Evolutionary conservation across 2,329 filamentous ascomycete species (phyloP).

Genomic region (Fusarium sp.): DNA sequence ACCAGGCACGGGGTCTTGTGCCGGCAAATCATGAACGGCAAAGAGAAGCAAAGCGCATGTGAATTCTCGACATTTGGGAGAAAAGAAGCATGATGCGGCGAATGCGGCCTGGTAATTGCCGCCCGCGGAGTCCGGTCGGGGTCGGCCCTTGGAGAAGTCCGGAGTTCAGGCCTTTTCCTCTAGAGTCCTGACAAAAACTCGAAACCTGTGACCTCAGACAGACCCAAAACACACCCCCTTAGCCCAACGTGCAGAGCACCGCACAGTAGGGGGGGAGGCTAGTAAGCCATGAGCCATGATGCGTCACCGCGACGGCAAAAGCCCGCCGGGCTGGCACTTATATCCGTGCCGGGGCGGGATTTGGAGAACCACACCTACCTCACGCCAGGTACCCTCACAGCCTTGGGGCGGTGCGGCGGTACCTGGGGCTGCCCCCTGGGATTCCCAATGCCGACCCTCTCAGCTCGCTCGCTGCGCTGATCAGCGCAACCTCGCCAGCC

Average conservation of each 20-base stretch:
- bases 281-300: constrained; percentile 8
- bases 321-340: constrained; percentile 21
- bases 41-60: not conserved
- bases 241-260: not conserved
- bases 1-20: constrained; percentile 24
- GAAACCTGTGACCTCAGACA: constrained; percentile 13
- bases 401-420: not conserved
- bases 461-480: constrained; percentile 5
- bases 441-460: constrained; percentile 18
- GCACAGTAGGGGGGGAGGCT: not conserved
- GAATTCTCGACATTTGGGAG: not conserved
- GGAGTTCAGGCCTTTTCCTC: constrained; percentile 9
- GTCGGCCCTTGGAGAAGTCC: constrained; percentile 43
- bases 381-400: not conserved
- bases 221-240: constrained; percentile 7
- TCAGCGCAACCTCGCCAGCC: constrained; percentile 22
- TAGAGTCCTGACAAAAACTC: not conserved
- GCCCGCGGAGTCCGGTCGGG: constrained; percentile 42
- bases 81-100: constrained; percentile 6
- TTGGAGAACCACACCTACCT: not conserved
- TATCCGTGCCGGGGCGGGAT: constrained; percentile 29
- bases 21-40: constrained; percentile 23
- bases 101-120: constrained; percentile 11
- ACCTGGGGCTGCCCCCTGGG: constrained; percentile 7
- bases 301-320: constrained; percentile 24